A percentile compares a stretch with the other conserved stretches of the same genome.
Conservation (phyloP, 2,329 filamentous ascomycete genomes). For the Chrysoporthe puriensis region DNA sequence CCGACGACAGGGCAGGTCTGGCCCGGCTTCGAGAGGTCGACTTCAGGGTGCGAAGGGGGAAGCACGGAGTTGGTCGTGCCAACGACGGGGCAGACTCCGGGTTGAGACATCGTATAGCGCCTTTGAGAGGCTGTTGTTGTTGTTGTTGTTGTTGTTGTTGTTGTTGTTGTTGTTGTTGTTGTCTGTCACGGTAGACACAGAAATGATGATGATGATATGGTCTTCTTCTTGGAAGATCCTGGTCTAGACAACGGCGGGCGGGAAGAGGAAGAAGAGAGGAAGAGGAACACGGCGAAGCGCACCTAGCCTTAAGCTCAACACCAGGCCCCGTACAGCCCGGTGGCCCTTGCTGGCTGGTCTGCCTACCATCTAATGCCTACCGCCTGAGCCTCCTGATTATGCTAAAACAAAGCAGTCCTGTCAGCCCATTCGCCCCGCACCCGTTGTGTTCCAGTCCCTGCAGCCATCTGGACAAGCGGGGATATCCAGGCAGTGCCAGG, state of each 20-base stretch:
- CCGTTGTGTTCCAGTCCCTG: neutral
- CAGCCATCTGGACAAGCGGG: neutral
- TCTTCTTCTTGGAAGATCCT: neutral
- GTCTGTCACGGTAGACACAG: too few species aligned
- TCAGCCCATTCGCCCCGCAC: neutral
- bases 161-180: neutral
- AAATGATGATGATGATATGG: neutral
- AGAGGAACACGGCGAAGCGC: neutral
- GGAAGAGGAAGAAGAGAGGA: neutral
- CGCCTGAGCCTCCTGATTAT: neutral
- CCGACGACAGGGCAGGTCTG: conserved; percentile 47
- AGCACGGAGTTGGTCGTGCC: conserved; percentile 47
- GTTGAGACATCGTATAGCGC: conserved; percentile 33
- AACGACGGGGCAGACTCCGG: conserved; percentile 44
- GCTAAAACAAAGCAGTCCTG: neutral
- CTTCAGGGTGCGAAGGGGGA: conserved; percentile 44
- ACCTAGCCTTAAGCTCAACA: neutral
- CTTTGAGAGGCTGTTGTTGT: neutral
- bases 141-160: neutral
- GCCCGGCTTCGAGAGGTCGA: conserved; percentile 46
- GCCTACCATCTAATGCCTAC: neutral
- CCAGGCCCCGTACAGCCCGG: neutral
- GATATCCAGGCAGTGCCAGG: neutral
- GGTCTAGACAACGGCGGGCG: neutral
- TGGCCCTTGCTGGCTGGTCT: neutral